These are phyloP conservation scores for Paramecium pentaurelia DNA, from an alignment of 73 alveolate species.

Conservation along the genomic window DNA sequence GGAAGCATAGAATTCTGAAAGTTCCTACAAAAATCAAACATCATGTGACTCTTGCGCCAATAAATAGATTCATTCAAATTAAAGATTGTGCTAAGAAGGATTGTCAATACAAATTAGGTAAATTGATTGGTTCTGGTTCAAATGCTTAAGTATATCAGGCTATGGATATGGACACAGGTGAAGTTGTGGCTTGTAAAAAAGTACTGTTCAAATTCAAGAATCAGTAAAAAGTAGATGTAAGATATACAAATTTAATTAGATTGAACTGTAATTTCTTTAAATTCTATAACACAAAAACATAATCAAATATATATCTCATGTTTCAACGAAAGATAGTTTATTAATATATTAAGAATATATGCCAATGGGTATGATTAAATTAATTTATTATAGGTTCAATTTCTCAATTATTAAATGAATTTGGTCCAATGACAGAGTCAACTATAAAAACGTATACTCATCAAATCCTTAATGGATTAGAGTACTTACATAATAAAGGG, in stretches of 20 bases:
- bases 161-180: conserved; percentile 3
- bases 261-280: background rate
- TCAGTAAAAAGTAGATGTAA: background rate
- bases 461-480: conserved; percentile 64
- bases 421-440: conserved; percentile 30
- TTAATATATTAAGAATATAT: background rate
- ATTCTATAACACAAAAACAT: background rate
- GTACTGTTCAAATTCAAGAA: background rate
- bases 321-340: background rate
- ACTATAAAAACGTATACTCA: background rate
- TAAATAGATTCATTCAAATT: conserved; percentile 12
- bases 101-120: background rate
- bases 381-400: background rate
- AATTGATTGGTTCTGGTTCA: conserved; percentile 11
- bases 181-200: background rate
- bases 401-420: background rate
- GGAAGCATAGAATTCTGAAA: background rate
- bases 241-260: background rate
- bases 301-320: background rate
- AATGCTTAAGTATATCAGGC: background rate
- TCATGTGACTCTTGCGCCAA: conserved; percentile 4
- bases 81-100: background rate
- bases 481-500: conserved; percentile 2
- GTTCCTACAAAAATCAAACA: background rate
- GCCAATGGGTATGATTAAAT: conserved; percentile 3